Conservation (phyloP, 2,329 filamentous ascomycete species). For the Chrysoporthe cubensis region DNA sequence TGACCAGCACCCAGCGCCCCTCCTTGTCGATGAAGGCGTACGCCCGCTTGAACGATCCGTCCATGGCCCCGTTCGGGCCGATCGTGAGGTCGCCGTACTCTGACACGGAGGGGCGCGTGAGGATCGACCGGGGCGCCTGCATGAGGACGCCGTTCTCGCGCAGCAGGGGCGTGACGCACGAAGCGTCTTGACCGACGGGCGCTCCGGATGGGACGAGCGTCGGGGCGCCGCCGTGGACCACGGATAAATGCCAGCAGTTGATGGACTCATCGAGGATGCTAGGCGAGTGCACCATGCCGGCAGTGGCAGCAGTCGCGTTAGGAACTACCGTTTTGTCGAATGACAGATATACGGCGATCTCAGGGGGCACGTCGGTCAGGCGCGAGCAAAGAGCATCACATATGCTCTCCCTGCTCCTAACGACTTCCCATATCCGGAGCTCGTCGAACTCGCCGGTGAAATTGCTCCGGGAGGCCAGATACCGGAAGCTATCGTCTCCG, state of each 20-base stretch:
- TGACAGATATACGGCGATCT: not conserved
- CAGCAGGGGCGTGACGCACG: not conserved
- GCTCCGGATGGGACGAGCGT: not conserved
- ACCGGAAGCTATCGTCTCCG: conserved; percentile 1
- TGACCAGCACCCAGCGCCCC: not conserved
- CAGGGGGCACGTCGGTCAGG: not conserved
- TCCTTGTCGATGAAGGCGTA: not conserved
- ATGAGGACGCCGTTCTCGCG: not conserved
- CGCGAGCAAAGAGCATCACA: not conserved
- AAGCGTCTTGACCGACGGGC: not conserved
- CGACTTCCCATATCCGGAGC: not conserved
- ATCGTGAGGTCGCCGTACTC: not conserved
- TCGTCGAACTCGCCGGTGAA: not conserved
- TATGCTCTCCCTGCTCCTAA: not conserved
- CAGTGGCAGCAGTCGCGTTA: not conserved
- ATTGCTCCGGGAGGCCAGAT: not conserved
- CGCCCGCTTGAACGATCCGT: not conserved
- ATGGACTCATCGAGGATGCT: not conserved
- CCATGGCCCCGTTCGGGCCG: not conserved
- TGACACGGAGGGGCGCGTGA: not conserved
- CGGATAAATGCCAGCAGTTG: not conserved
- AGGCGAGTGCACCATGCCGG: not conserved
- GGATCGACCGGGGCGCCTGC: not conserved
- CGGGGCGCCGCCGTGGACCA: not conserved
- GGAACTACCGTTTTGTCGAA: not conserved